Evolutionary conservation across 257 asterid genomes (phyloP), one percentile per base, ranked within the genome.

Genomic region (Nicotiana noctiflora): DNA sequence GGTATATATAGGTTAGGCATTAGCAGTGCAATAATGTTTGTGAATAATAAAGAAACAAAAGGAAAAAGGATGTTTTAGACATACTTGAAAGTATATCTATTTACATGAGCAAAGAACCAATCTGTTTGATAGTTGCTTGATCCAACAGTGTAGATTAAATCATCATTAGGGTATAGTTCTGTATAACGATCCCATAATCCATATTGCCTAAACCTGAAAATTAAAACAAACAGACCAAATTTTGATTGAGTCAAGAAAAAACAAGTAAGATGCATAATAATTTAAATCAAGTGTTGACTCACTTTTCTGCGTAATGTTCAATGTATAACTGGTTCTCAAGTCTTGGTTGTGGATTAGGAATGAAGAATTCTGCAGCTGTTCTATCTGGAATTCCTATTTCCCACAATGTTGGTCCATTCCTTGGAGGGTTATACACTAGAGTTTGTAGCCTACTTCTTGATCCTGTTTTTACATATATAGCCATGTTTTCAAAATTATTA

Each of bases 331-430:
- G 90, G 57, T 74, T 81, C 67, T 85, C 80, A 80, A 82, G 82
- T 11, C 3, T 12, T 14, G 89, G 84, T 75, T 67, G 75, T 1
- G 90, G 85, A 67, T 80, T 78, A 0, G 97, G 97, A 17, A 93
- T 84, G 81, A 86, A 91, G 63, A 90, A 93, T 81, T 93, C 97
- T 1, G 86, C 88, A 37, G 97, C 95, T 4, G 89, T 78, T 3
- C 93, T 89, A 59, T 91, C 94, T 2, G 97, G 91, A 61, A 87
- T 29, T 21, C 97, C 97, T 9, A 93, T 91, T 83, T 91, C 97
- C 97, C 97, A 91, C 34, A 91, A 13, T 5, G 97, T 93, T 3
- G 93, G 78, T 9, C 93, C 92, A 8, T 61, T 55, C 68, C 95
- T 87, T 17, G 95, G 95, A 78, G 92, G 85, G 21, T 87, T 55